These are phyloP conservation scores for Gymnopilus dilepis DNA, from an alignment of 768 basidiomycete genomes.

Conservation along the genomic window DNA sequence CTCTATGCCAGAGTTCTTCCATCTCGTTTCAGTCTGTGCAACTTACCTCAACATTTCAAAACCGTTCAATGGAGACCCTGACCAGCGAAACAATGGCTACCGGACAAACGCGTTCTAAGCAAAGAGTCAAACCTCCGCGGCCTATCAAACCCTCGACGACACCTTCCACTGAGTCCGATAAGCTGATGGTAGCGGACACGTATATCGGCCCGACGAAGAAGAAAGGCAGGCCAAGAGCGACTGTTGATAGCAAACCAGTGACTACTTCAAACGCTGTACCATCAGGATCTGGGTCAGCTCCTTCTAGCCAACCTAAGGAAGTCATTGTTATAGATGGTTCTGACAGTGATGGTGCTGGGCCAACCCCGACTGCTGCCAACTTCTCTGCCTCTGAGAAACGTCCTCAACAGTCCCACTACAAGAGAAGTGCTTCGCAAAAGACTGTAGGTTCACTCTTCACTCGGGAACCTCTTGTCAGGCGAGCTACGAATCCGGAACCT, in stretches of 20 bases:
- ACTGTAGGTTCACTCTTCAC: conserved; percentile 27
- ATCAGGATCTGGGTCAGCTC: conserved; percentile 29
- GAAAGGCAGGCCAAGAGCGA: conserved; percentile 43
- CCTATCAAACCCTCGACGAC: conserved; percentile 32
- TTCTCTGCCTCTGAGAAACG: conserved; percentile 6
- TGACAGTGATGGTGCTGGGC: conserved; percentile 26
- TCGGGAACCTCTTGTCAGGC: conserved; percentile 28
- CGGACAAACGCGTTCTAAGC: conserved; percentile 35
- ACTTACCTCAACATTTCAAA: conserved; percentile 10
- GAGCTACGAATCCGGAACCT: conserved; percentile 17
- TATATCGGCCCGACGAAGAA: conserved; percentile 54
- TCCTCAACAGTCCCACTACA: not conserved
- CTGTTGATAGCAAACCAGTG: conserved; percentile 16
- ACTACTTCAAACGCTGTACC: conserved; percentile 19
- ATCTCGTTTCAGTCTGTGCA: conserved; percentile 4
- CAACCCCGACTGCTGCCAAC: conserved; percentile 12
- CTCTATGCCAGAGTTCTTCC: not conserved
- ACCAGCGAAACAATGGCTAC: conserved; percentile 35
- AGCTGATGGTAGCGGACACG: conserved; percentile 45
- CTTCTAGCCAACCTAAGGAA: conserved; percentile 23
- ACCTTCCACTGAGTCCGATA: conserved; percentile 48
- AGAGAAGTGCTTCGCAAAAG: conserved; percentile 18
- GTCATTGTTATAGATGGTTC: conserved; percentile 33
- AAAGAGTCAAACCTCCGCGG: conserved; percentile 34
- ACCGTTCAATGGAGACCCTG: conserved; percentile 20